Evolutionary conservation across 2,329 filamentous ascomycete genomes (phyloP), one percentile per base, ranked within the genome.

Genomic region (Alternaria sp.): DNA sequence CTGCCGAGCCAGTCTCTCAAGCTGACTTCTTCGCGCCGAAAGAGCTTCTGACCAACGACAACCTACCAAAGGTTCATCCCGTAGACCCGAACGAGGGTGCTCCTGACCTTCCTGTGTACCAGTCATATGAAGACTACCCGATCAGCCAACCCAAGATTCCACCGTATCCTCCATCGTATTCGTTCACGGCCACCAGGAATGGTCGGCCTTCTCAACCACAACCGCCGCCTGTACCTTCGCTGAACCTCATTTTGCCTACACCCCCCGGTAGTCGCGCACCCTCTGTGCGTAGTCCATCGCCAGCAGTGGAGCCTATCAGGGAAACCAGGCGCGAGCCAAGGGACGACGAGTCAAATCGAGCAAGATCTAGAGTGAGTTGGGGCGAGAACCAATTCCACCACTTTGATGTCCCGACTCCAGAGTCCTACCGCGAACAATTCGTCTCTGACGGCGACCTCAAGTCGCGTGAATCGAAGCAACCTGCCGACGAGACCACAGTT

Each of bases 211-310:
- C 61, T 11, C 54, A 49, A 7, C 62, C 67, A 18, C 80, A 79
- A 16, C 51, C 59, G 38, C 84, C 80, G 76, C 74, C 78, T 18
- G 82, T 88, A 20, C 86, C 86, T 11, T 75, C 70, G n/a, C 78
- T 89, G 16, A 86, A 84, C 43, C 76, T 88, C 24, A 86, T 87
- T 54, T 81, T 85, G 47, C 84, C 87, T 3, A 88, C 86, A 7
- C 87, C 86, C 18, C 87, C 87, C 20, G 81, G 80, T 20, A 86
- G 84, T 60, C 67, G 75, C 58, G 80, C 78, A 24, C 78, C 78
- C 9, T 75, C 75, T 28, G 73, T 75, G 18, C 76, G 75, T 32
- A 77, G 75, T 36, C 68, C 75, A 18, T 79, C 78, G 2, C 79
- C 79, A 2, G 67, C 62, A 3, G 73, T 74, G 14, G 70, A 74